Conservation (phyloP, 2,329 filamentous ascomycete species). For the Hysterium pulicare region DNA sequence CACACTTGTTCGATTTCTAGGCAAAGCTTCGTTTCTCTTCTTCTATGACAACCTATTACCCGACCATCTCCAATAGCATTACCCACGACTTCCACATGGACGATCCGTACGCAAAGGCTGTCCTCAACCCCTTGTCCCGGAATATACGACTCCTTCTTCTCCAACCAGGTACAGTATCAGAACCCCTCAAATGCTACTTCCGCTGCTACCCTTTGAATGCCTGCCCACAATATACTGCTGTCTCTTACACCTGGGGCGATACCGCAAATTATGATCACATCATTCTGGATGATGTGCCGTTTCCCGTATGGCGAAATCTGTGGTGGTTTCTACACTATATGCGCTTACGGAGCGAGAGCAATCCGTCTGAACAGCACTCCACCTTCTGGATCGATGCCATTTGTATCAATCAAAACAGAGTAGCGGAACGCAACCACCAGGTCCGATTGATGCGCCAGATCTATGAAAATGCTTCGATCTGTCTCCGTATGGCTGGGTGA, state of each 20-base stretch:
- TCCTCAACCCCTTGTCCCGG: no score
- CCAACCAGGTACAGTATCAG: no score
- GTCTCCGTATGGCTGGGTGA: conserved; percentile 9
- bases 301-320: neutral
- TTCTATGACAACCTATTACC: no score
- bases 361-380: neutral
- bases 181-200: no score
- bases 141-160: no score
- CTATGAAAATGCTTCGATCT: conserved; percentile 4
- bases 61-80: no score
- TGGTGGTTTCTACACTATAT: neutral
- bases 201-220: no score
- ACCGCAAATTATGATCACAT: neutral
- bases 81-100: no score
- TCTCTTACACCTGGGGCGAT: neutral
- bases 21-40: no score
- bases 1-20: no score
- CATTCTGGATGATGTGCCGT: neutral
- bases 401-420: conserved; percentile 9
- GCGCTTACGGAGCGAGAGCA: no score
- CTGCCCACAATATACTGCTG: neutral
- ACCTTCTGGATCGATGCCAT: conserved; percentile 9
- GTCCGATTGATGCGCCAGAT: conserved; percentile 8
- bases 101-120: no score
- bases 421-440: conserved; percentile 7